Evolutionary conservation across 2,329 filamentous ascomycete species (phyloP).

Genomic region (Trichoderma koningii): DNA sequence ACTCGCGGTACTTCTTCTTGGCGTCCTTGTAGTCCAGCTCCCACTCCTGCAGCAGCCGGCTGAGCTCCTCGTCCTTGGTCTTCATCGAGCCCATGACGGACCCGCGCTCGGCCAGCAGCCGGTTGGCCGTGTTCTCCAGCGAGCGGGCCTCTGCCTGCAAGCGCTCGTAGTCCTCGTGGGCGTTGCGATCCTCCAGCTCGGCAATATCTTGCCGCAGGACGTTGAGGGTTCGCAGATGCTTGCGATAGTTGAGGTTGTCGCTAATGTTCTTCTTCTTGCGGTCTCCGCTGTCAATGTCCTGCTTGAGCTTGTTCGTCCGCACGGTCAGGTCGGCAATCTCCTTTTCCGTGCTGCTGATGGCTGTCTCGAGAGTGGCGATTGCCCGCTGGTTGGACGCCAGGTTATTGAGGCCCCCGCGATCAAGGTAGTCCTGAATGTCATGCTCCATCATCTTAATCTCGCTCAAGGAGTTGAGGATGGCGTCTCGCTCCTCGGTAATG

Average conservation of each 20-base stretch:
- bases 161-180: conserved; percentile 76
- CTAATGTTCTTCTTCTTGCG: conserved; percentile 82
- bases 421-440: conserved; percentile 78
- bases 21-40: conserved; percentile 85
- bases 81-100: conserved; percentile 76
- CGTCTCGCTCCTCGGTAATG: conserved; percentile 69
- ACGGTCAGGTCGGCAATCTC: conserved; percentile 68
- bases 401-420: conserved; percentile 71
- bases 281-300: conserved; percentile 76
- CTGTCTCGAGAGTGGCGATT: conserved; percentile 66
- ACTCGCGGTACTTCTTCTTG: conserved; percentile 76
- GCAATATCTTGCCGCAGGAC: conserved; percentile 68
- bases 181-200: conserved; percentile 75
- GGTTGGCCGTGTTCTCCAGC: conserved; percentile 68
- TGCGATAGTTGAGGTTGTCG: conserved; percentile 86
- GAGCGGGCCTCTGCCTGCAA: conserved; percentile 69
- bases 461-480: conserved; percentile 71
- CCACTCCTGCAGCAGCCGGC: conserved; percentile 74
- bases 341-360: conserved; percentile 65
- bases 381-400: conserved; percentile 70
- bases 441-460: conserved; percentile 74
- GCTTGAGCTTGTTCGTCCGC: conserved; percentile 74
- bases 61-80: conserved; percentile 80
- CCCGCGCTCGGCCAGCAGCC: conserved; percentile 70
- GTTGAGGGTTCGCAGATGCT: conserved; percentile 69